phyloP scores from a whole-genome alignment of 805 yeast genomes.

The Candida caryicola region DNA sequence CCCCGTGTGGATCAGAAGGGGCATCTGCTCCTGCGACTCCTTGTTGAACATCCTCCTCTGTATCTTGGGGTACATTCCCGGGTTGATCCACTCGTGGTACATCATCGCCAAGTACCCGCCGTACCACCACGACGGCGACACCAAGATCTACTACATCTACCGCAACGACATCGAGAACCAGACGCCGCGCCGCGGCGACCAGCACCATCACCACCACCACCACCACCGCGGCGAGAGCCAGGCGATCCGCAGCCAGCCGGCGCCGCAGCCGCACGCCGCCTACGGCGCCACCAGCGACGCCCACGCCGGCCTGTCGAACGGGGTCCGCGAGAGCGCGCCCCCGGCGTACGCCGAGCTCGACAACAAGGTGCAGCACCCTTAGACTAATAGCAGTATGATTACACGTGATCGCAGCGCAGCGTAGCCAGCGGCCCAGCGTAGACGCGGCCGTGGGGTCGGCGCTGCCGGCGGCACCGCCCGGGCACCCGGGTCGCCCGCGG shows the following conservation, averaged over 20 bases:
- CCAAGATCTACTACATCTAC: slow-evolving; percentile 34
- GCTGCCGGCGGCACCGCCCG: too few species aligned
- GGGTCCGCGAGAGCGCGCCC: slow-evolving; percentile 15
- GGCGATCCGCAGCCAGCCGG: slow-evolving; percentile 11
- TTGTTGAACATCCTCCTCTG: slow-evolving; percentile 42
- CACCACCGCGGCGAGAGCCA: slow-evolving; percentile 14
- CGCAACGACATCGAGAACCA: slow-evolving; percentile 35
- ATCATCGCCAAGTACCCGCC: slow-evolving; percentile 48
- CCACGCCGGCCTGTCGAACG: slow-evolving; percentile 4
- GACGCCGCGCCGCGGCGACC: slow-evolving; percentile 13
- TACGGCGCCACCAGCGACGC: slow-evolving; percentile 31
- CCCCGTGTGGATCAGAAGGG: slow-evolving; percentile 66
- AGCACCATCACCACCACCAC: slow-evolving; percentile 19
- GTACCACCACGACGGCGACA: slow-evolving; percentile 21
- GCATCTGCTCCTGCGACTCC: slow-evolving; percentile 55
- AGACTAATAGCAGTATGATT: too few species aligned
- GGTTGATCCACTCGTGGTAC: slow-evolving; percentile 49
- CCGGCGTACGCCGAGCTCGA: slow-evolving; percentile 33
- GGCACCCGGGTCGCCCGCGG: too few species aligned
- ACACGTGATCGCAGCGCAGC: too few species aligned
- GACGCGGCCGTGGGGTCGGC: too few species aligned
- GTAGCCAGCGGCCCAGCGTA: neutral
- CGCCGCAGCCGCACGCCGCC: slow-evolving; percentile 11
- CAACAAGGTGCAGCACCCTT: slow-evolving; percentile 12
- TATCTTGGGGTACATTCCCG: slow-evolving; percentile 50